Evolutionary conservation across 2,329 filamentous ascomycete genomes (phyloP), one percentile per base, ranked within the genome.

Genomic region (Neopestalotiopsis clavispora): DNA sequence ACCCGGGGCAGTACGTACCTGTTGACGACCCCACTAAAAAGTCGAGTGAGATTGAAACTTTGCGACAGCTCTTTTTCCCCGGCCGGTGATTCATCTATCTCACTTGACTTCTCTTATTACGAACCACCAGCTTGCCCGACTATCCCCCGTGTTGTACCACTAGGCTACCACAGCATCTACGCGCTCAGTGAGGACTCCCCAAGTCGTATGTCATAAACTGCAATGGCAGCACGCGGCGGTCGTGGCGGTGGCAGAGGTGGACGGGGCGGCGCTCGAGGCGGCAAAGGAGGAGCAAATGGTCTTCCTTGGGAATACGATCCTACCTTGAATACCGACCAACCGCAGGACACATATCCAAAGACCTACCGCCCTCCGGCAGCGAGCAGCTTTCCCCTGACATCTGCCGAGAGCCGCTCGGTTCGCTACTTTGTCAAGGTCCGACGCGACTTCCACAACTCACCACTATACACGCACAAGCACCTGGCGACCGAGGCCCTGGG

Each of bases 311-410:
- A 84, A 56, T 86, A 88, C 71, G 87, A 89, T 71, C 84, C 86
- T 9, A 79, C 78, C 49, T 77, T 80, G 28, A 76, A 83, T 12
- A 86, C 89, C 75, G 84, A 84, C 65, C 82, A 85, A 40, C 88
- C 88, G 6, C 86, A 86, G n/a, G 87, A 90, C 72, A 84, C 87
- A 10, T 90, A 90, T 70, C 87, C 88, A 0, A 81, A 83, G 69
- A 68, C 69, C 34, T 89, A 87, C 77, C 73, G 81, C 28, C 82
- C 88, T 2, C 85, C 86, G 2, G 75, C 76, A 10, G 82, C 85
- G 0, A 67, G 49, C 64, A 60, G 57, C 49, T 81, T 83, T 30
- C 74, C 79, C 9, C 80, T 88, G 68, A 80, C 80, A 52, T 71
- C 76, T 17, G 75, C 80, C 68, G 87, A 90, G 74, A 78, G 79